Evolutionary conservation across 1,284 basidiomycete species (phyloP).

Genomic region (Boletellus sp.): DNA sequence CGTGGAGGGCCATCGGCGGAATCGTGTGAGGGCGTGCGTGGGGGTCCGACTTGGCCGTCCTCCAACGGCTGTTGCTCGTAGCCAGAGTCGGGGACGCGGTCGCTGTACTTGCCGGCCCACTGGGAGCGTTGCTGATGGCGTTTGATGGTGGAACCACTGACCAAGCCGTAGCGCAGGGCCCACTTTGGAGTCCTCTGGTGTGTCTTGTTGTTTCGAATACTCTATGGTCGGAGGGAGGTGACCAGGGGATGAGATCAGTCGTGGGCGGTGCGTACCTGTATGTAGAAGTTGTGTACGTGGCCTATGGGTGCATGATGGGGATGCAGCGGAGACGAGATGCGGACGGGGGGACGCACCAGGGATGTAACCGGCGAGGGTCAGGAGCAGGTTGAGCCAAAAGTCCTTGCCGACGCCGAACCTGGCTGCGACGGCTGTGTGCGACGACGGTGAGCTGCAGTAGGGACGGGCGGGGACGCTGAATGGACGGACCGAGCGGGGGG

Average conservation of each 20-base stretch:
- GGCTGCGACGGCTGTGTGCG: slow-evolving; percentile 77
- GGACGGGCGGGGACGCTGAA: neutral
- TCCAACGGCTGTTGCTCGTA: slow-evolving; percentile 70
- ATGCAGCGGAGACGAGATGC: neutral
- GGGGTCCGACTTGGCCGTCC: slow-evolving; percentile 61
- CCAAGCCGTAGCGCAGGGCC: slow-evolving; percentile 85
- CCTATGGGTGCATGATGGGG: slow-evolving; percentile 42
- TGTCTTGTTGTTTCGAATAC: slow-evolving; percentile 94
- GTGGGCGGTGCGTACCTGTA: slow-evolving; percentile 53
- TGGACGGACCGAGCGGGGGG: slow-evolving; percentile 76
- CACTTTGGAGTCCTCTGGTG: slow-evolving; percentile 90
- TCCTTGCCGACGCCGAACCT: slow-evolving; percentile 91
- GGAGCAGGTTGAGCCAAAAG: slow-evolving; percentile 88
- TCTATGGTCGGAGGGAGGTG: slow-evolving; percentile 45
- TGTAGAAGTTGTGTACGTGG: slow-evolving; percentile 89
- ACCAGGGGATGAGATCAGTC: slow-evolving; percentile 6
- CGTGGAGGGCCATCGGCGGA: slow-evolving; percentile 24
- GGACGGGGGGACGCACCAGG: slow-evolving; percentile 53
- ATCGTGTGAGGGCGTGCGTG: slow-evolving; percentile 9
- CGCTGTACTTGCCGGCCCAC: slow-evolving; percentile 85
- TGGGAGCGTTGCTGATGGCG: slow-evolving; percentile 77
- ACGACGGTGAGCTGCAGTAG: neutral
- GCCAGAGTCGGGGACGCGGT: slow-evolving; percentile 71
- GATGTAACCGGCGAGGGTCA: slow-evolving; percentile 89
- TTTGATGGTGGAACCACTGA: slow-evolving; percentile 72